These are phyloP conservation scores for Termitomyces sp. DNA, from an alignment of 768 basidiomycete species.

Conservation along the genomic window DNA sequence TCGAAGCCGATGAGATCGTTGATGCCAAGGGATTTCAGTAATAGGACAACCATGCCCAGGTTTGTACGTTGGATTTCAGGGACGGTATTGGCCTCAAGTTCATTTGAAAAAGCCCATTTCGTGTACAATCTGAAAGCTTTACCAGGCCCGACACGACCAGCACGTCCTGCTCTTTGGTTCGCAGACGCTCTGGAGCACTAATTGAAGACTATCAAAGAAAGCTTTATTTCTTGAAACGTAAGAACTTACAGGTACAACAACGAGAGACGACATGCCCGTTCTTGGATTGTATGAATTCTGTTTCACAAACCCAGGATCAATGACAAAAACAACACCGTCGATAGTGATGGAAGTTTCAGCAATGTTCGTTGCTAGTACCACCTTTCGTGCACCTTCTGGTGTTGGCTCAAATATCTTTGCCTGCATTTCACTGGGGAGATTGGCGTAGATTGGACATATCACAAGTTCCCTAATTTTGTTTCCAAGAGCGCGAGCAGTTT, in stretches of 20 bases:
- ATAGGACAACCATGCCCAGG: slow-evolving; percentile 88
- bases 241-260: slow-evolving; percentile 86
- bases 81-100: slow-evolving; percentile 94
- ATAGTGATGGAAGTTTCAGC: slow-evolving; percentile 99
- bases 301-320: slow-evolving; percentile 99
- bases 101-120: slow-evolving; percentile 96
- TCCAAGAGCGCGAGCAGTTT: slow-evolving; percentile 90
- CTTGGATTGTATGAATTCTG: slow-evolving; percentile 98
- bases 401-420: slow-evolving; percentile 99
- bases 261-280: slow-evolving; percentile 96
- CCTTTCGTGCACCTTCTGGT: slow-evolving; percentile 92
- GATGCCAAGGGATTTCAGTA: slow-evolving; percentile 96
- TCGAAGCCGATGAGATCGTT: slow-evolving; percentile 98
- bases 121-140: slow-evolving; percentile 99
- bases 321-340: slow-evolving; percentile 98
- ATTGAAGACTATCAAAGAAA: background rate
- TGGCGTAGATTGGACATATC: slow-evolving; percentile 97
- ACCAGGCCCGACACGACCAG: slow-evolving; percentile 96
- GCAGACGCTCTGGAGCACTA: slow-evolving; percentile 97
- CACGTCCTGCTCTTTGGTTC: slow-evolving; percentile 94
- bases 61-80: slow-evolving; percentile 99
- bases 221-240: background rate
- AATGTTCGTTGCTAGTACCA: slow-evolving; percentile 97
- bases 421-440: slow-evolving; percentile 99
- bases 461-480: slow-evolving; percentile 95